Evolutionary conservation across 2,329 filamentous ascomycete species (phyloP).

Genomic region (Fusarium musae): DNA sequence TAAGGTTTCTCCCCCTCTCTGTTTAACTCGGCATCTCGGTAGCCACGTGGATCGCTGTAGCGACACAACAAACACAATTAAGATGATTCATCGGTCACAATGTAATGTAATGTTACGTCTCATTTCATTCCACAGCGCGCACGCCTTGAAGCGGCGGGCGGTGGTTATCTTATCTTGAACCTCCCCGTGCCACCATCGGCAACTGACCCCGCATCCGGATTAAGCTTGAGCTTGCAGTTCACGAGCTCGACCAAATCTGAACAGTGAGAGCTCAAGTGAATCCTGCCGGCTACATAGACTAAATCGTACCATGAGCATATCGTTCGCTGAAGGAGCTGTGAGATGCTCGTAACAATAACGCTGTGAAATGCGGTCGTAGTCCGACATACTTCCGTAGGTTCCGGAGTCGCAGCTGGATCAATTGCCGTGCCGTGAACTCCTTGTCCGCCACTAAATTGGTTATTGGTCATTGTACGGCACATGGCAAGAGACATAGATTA

Average conservation of each 20-base stretch:
- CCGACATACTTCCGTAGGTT: not conserved
- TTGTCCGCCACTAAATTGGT: not conserved
- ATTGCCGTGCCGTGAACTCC: not conserved
- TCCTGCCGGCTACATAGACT: too few species aligned
- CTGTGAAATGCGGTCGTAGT: not conserved
- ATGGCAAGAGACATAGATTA: not conserved
- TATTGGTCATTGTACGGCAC: too few species aligned
- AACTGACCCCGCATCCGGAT: not conserved
- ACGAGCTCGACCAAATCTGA: not conserved
- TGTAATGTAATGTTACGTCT: not conserved
- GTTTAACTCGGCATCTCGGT: not conserved
- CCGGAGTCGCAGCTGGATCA: not conserved
- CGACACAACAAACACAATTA: not conserved
- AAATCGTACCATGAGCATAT: fast-evolving
- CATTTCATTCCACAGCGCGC: not conserved
- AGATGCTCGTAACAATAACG: too few species aligned
- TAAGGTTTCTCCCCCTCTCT: slow-evolving; percentile 1
- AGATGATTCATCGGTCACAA: not conserved
- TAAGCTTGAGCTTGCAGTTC: not conserved
- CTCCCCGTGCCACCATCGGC: not conserved
- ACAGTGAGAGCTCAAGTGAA: fast-evolving
- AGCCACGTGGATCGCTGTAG: not conserved
- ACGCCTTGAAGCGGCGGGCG: not conserved
- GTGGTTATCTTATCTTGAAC: not conserved
- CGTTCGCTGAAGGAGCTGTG: not conserved